These are phyloP conservation scores for Astragalus glycyphyllos DNA, from an alignment of 306 rosid genomes.

Conservation along the genomic window DNA sequence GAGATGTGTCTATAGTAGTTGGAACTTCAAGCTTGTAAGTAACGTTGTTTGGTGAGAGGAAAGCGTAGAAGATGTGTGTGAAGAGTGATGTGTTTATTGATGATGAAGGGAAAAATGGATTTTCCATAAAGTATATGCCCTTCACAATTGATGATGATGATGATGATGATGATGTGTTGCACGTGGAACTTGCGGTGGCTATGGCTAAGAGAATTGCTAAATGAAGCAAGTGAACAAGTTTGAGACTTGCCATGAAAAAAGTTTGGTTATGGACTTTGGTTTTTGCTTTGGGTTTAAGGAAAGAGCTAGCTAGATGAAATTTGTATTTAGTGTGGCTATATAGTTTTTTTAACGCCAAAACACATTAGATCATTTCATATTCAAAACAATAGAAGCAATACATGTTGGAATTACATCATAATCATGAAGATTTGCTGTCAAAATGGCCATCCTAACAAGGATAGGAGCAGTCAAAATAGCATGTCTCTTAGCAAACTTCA, in stretches of 20 bases:
- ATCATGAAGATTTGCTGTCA: no score
- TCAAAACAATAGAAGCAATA: no score
- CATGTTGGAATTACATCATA: no score
- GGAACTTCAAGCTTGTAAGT: slow-evolving; percentile 48
- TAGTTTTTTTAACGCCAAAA: no score
- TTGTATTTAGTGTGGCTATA: neutral
- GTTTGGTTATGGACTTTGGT: neutral
- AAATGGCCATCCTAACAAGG: no score
- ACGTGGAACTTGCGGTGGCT: neutral
- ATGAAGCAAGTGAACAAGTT: neutral
- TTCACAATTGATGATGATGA: slow-evolving; percentile 47
- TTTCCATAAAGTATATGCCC: slow-evolving; percentile 56
- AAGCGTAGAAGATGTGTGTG: slow-evolving; percentile 71
- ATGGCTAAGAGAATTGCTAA: neutral
- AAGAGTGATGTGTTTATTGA: slow-evolving; percentile 65
- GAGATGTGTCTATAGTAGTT: slow-evolving; percentile 42
- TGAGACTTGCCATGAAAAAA: slow-evolving; percentile 35
- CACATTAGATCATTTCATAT: no score
- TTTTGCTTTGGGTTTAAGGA: neutral
- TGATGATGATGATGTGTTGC: neutral
- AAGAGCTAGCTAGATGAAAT: neutral
- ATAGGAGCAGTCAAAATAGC: no score
- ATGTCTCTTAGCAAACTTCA: no score
- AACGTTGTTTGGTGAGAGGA: slow-evolving; percentile 52
- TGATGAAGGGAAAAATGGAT: slow-evolving; percentile 59